A percentile compares a stretch with the other conserved stretches of the same genome.
Conservation (phyloP, 2,329 filamentous ascomycete genomes). For the Amauroascus niger region DNA sequence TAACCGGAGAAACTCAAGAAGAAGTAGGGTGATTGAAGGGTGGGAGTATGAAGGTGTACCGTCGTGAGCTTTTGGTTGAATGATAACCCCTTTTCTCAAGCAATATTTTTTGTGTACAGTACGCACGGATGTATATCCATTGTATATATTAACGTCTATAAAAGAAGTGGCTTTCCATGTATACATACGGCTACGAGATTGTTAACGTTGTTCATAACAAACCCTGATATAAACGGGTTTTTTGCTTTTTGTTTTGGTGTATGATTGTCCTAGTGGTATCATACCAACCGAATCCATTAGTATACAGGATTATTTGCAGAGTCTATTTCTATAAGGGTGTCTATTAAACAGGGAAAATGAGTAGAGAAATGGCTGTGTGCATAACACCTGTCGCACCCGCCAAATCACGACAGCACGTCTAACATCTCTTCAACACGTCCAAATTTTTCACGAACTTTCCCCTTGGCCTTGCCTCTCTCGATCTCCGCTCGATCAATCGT, state of each 20-base stretch:
- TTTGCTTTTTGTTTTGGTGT: no score
- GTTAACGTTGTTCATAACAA: no score
- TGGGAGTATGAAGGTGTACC: conserved; percentile 63
- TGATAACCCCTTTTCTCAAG: not conserved
- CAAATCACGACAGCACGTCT: conserved; percentile 28
- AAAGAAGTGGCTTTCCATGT: no score
- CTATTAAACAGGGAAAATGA: not conserved
- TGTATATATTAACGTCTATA: no score
- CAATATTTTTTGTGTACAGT: no score
- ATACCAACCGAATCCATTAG: no score
- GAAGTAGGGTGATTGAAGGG: conserved; percentile 43
- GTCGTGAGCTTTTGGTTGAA: conserved; percentile 24
- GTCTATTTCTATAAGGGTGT: not conserved
- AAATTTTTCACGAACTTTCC: conserved; percentile 70
- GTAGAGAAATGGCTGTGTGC: not conserved
- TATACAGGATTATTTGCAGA: no score
- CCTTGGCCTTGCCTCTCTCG: conserved; percentile 52
- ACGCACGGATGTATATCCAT: no score
- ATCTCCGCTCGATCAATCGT: conserved; percentile 73
- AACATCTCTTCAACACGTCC: conserved; percentile 50
- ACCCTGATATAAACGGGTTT: no score
- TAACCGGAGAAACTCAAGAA: conserved; percentile 47
- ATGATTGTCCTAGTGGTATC: no score
- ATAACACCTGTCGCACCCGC: not conserved
- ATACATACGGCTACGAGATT: no score